These are phyloP conservation scores for Aureobasidium musti DNA, from an alignment of 2,329 filamentous ascomycete species.

Conservation along the genomic window DNA sequence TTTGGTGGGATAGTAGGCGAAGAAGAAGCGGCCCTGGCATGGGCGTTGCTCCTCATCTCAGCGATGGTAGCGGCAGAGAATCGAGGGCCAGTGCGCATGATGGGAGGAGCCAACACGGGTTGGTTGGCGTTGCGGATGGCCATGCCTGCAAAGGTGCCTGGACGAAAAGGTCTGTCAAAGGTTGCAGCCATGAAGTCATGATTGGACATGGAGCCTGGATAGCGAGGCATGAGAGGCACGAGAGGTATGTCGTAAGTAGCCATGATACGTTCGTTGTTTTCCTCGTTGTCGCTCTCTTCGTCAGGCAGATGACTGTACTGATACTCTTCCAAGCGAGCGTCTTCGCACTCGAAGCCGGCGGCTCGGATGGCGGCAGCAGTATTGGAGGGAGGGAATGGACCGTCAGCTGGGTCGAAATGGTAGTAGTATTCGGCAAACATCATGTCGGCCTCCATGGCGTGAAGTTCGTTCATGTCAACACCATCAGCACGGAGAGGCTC, in stretches of 20 bases:
- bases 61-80: not conserved
- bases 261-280: not conserved
- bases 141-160: slow-evolving; percentile 2
- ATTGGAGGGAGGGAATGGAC: slow-evolving; percentile 4
- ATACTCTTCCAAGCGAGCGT: not conserved
- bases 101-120: not conserved
- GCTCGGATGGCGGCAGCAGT: not conserved
- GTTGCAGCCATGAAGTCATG: not conserved
- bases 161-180: slow-evolving; percentile 1
- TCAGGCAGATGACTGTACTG: not conserved
- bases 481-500: not conserved
- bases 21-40: not conserved
- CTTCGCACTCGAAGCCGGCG: not conserved
- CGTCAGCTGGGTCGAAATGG: not conserved
- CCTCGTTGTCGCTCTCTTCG: not conserved
- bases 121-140: not conserved
- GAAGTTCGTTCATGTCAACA: not conserved
- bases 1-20: not conserved
- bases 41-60: not conserved
- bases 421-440: slow-evolving; percentile 19
- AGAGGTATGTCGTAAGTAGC: not conserved
- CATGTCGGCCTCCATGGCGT: slow-evolving; percentile 1
- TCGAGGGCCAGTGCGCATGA: not conserved
- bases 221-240: not conserved
- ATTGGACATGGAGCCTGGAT: not conserved